Evolutionary conservation across 1,284 basidiomycete genomes (phyloP), one percentile per base, ranked within the genome.

Genomic region (Schizophyllum commune): DNA sequence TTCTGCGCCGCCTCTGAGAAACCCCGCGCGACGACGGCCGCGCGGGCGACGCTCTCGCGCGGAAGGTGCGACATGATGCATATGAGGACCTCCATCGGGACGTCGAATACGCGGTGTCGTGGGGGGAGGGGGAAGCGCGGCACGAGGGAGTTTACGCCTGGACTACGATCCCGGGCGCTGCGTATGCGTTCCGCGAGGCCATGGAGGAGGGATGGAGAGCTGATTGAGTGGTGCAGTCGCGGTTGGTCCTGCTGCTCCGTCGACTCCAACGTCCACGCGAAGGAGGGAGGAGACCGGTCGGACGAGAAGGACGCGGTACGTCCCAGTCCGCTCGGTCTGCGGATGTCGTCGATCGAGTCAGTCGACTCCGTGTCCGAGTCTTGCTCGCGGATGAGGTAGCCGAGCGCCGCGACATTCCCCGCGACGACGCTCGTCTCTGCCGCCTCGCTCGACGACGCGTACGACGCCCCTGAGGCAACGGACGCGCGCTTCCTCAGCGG

Each of bases 121-220:
- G 68, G 58, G 71, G 69, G n/a, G 66, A 61, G 53, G 71, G 60
- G 58, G 68, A 52, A 58, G 19, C 51, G 15, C 19, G 39, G 32
- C 39, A 34, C 72, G 73, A 0, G 2, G 52, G 17, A 52, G n/a
- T 19, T n/a, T 15, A 13, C 20, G 21, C n/a, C 17, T 11, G 13
- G 32, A 74, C 67, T 65, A 84, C 83, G 72, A 19, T 21, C 19
- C 20, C 19, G 11, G 13, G 53, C 20, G 53, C 19, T 21, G 9
- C 20, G 19, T 27, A 55, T 27, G 53, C 53, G 53, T 13, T 21
- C 27, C 15, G 53, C 20, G 11, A 27, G 19, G 53, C 53, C 53
- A 13, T 47, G 39, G 39, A 47, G 9, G 39, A 47, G 39, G 39
- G 39, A 47, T 11, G 39, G 39, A 8, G 39, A 47, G 39, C 39